A percentile compares a stretch with the other conserved stretches of the same genome.
Evolutionary conservation across 2,329 filamentous ascomycete genomes (phyloP).

Genomic region (Chrysoporthe austroafricana): DNA sequence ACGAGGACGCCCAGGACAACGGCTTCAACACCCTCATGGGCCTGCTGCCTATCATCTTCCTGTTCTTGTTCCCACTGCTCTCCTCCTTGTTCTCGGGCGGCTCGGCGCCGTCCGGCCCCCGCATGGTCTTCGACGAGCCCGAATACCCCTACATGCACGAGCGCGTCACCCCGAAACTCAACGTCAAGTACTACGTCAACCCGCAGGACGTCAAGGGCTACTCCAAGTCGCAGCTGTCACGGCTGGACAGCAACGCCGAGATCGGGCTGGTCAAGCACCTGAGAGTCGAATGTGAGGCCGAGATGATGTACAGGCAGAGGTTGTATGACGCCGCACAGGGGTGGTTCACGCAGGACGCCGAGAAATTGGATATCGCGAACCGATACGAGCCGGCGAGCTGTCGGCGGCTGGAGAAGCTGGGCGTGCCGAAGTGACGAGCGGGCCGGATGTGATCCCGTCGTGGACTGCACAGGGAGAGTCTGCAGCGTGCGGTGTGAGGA

Average conservation of each 20-base stretch:
- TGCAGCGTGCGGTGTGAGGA: background rate
- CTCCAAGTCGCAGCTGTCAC: slow-evolving; percentile 68
- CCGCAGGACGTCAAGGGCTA: slow-evolving; percentile 76
- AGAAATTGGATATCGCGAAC: slow-evolving; percentile 74
- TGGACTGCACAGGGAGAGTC: background rate
- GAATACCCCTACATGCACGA: slow-evolving; percentile 73
- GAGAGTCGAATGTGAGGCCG: slow-evolving; percentile 72
- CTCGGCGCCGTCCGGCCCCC: slow-evolving; percentile 61
- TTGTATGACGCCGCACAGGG: slow-evolving; percentile 80
- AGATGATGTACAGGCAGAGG: slow-evolving; percentile 67
- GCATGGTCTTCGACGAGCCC: slow-evolving; percentile 75
- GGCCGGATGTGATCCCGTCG: background rate
- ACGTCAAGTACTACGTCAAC: slow-evolving; percentile 84
- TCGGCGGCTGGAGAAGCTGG: slow-evolving; percentile 51
- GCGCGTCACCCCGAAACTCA: slow-evolving; percentile 70
- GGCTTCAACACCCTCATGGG: slow-evolving; percentile 66
- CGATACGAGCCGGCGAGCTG: slow-evolving; percentile 57
- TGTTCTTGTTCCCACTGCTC: slow-evolving; percentile 84
- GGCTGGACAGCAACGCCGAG: slow-evolving; percentile 80
- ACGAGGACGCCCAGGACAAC: slow-evolving; percentile 55
- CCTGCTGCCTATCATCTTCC: slow-evolving; percentile 83
- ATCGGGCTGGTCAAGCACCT: slow-evolving; percentile 70
- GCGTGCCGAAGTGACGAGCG: slow-evolving; percentile 28
- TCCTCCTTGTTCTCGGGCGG: slow-evolving; percentile 74
- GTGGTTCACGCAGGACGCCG: slow-evolving; percentile 82